These are phyloP conservation scores for Starmerella bombi DNA, from an alignment of 805 yeast species.

Conservation along the genomic window DNA sequence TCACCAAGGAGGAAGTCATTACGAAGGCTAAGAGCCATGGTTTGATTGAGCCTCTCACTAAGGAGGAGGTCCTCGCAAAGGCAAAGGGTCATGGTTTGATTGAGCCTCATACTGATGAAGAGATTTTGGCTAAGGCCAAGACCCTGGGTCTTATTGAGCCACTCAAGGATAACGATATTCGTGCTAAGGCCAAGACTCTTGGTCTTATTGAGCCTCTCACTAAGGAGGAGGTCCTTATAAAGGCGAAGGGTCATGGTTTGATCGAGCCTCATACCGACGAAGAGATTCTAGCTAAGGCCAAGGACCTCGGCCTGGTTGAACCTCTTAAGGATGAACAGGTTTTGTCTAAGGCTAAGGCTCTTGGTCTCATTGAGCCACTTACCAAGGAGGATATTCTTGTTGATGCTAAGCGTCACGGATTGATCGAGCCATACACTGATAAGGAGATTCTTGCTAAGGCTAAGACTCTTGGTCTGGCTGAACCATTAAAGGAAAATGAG, in stretches of 20 bases:
- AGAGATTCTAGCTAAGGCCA: slow-evolving; percentile 31
- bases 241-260: slow-evolving; percentile 21
- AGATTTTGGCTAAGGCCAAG: slow-evolving; percentile 13
- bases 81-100: slow-evolving; percentile 21
- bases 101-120: slow-evolving; percentile 7
- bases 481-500: slow-evolving; percentile 8
- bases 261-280: slow-evolving; percentile 6
- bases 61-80: slow-evolving; percentile 33
- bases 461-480: slow-evolving; percentile 8
- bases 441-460: slow-evolving; percentile 10
- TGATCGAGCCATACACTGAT: slow-evolving; percentile 8
- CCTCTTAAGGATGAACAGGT: slow-evolving; percentile 26
- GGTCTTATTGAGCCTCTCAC: slow-evolving; percentile 7
- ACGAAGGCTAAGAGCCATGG: slow-evolving; percentile 28
- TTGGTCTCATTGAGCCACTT: slow-evolving; percentile 43
- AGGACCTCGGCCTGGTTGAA: slow-evolving; percentile 24
- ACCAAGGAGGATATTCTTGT: slow-evolving; percentile 6
- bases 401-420: slow-evolving; percentile 12
- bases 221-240: slow-evolving; percentile 1
- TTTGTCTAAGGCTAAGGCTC: slow-evolving; percentile 47
- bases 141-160: slow-evolving; percentile 19
- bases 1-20: slow-evolving; percentile 20
- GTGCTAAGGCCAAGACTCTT: slow-evolving; percentile 2
- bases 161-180: slow-evolving; percentile 1
- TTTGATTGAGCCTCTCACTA: slow-evolving; percentile 32